phyloP scores from a whole-genome alignment of 176 grass and related monocot species.

The Tillandsia fasciculata region DNA sequence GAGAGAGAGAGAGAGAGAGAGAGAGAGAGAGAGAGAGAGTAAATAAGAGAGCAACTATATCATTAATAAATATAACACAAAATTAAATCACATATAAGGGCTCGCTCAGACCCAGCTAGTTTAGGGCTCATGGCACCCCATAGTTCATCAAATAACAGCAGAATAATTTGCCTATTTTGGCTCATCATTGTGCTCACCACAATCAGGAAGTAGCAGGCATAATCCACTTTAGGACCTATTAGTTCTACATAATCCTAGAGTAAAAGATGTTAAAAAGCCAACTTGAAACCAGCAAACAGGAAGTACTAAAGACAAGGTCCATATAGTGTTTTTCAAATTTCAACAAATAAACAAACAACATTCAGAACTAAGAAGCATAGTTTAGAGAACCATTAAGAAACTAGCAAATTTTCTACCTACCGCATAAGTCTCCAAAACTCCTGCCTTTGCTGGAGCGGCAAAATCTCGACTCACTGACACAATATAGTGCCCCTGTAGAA shows the following conservation, averaged over 20 bases:
- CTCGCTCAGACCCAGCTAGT: too few relatives aligned
- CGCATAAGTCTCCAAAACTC: constrained; percentile 69
- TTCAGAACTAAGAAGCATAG: not conserved
- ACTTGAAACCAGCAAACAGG: not conserved
- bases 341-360: not conserved
- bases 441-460: constrained; percentile 45
- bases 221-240: too few relatives aligned
- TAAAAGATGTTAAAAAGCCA: not conserved
- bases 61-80: too few relatives aligned
- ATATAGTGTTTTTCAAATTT: not conserved
- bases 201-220: too few relatives aligned
- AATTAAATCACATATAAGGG: too few relatives aligned
- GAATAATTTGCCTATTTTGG: too few relatives aligned
- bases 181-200: too few relatives aligned
- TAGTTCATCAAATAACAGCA: too few relatives aligned
- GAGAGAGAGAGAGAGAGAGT: too few relatives aligned
- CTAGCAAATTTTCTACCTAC: constrained; percentile 37
- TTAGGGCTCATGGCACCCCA: too few relatives aligned
- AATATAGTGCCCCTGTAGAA: constrained; percentile 88
- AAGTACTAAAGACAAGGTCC: not conserved
- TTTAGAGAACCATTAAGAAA: not conserved
- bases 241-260: not conserved
- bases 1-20: too few relatives aligned
- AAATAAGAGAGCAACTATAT: too few relatives aligned
- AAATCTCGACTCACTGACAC: constrained; percentile 77